A percentile compares a stretch with the other conserved stretches of the same genome.
These are phyloP conservation scores for Plantago elongata DNA, from an alignment of 257 asterid genomes.

Conservation along the genomic window DNA sequence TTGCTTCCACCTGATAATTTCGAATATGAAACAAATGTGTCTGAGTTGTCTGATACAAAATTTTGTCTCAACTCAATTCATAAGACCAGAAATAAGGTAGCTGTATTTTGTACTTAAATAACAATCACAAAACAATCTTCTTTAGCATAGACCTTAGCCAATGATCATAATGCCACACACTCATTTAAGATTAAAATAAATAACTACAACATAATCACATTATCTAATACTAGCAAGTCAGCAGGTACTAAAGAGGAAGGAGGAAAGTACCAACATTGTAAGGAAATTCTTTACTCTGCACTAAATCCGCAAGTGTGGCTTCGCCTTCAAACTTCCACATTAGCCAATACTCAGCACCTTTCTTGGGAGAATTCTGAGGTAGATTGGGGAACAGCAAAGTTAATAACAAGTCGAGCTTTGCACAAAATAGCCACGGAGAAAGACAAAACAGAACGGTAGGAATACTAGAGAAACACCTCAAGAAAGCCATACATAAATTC, in stretches of 20 bases:
- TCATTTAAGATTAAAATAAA: neutral
- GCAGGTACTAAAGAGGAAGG: constrained; percentile 10
- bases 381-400: constrained; percentile 8
- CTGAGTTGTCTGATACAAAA: neutral
- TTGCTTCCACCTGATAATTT: constrained; percentile 66
- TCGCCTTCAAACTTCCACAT: constrained; percentile 94
- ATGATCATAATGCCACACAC: neutral
- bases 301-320: constrained; percentile 76
- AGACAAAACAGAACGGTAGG: constrained; percentile 12
- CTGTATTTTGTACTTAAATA: no score
- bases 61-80: no score
- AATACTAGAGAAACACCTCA: constrained; percentile 54
- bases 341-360: constrained; percentile 84
- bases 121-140: no score
- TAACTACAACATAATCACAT: neutral
- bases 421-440: neutral
- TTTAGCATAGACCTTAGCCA: neutral
- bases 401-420: neutral
- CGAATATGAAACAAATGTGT: no score
- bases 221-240: neutral
- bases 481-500: constrained; percentile 86
- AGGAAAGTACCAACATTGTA: constrained; percentile 79
- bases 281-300: constrained; percentile 93
- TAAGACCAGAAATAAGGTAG: no score
- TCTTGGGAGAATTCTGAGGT: constrained; percentile 73